These are phyloP conservation scores for Poteriospumella lacustris DNA, from an alignment of 108 stramenopile species.

Conservation along the genomic window DNA sequence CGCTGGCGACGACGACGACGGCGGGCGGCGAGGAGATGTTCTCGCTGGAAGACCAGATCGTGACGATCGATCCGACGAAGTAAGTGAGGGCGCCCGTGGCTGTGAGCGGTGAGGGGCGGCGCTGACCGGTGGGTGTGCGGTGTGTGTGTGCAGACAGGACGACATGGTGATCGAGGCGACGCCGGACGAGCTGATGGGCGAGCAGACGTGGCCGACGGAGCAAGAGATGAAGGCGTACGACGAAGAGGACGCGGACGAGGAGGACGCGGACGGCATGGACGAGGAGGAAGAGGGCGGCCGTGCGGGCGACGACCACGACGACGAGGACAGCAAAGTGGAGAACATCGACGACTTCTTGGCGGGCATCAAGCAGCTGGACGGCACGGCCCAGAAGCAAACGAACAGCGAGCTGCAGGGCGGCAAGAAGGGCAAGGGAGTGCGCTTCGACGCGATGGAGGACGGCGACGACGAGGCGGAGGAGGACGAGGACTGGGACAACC, in stretches of 20 bases:
- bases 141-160: no score
- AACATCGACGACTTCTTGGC: slow-evolving; percentile 6
- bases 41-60: no score
- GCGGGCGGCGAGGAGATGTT: no score
- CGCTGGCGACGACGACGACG: no score
- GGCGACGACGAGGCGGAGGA: slow-evolving; percentile 33
- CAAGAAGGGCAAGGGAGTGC: slow-evolving; percentile 50
- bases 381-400: slow-evolving; percentile 68
- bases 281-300: slow-evolving; percentile 33
- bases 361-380: slow-evolving; percentile 58
- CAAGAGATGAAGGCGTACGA: slow-evolving; percentile 59
- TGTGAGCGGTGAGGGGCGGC: no score
- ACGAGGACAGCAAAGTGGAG: slow-evolving; percentile 37
- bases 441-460: slow-evolving; percentile 24
- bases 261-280: not conserved
- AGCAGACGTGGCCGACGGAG: slow-evolving; percentile 95
- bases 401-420: slow-evolving; percentile 45
- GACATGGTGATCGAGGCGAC: slow-evolving; percentile 76
- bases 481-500: slow-evolving; percentile 31
- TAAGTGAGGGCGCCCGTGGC: no score
- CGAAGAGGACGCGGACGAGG: slow-evolving; percentile 32
- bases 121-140: no score
- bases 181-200: slow-evolving; percentile 85
- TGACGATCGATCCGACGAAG: no score
- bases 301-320: slow-evolving; percentile 43